Base-by-base conservation (phyloP, 805 yeast genomes). In the Jamesozyma lodderae region DNA sequence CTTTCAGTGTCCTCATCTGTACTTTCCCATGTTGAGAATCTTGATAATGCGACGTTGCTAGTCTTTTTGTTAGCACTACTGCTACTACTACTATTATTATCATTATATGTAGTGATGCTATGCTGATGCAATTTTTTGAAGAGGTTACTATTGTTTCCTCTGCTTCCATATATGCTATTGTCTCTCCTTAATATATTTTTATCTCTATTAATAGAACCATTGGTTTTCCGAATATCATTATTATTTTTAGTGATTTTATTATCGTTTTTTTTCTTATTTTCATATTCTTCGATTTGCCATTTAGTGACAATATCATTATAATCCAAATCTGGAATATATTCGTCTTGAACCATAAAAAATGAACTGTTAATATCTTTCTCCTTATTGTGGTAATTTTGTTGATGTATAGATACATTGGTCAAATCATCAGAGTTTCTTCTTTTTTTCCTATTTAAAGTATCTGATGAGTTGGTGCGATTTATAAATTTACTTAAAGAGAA, bases 311-410 rank as follows among this genome's bases (percentile, higher is more conserved):
- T 68, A 29, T 67, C 50, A n/a, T 56, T 63, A 44, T 77, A 79
- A 48, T 78, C 78, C 21, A 82, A 63, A 34, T 79, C 83, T 0
- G 90, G 90, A 13, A 83, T 70, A 49, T 81, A 82, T 51, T 83
- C 92, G 54, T 81, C 43, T 26, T 43, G 38, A 9, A 38, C 41
- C 14, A 13, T 24, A 17, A 32, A 32, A 19, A 40, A 36, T 2
- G 22, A 14, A 14, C 15, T 20, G 20, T 29, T 31, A 3, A 11
- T 72, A 45, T 79, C 87, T 2, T 34, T 34, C n/a, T 33, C 18
- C 8, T 17, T 16, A 17, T 29, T 11, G n/a, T n/a, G n/a, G n/a
- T n/a, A n/a, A n/a, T n/a, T n/a, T n/a, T n/a, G 10, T 11, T 26
- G 29, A 26, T 26, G 5, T 4, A 29, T 17, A 15, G 32, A 11